A percentile compares a stretch with the other conserved stretches of the same genome.
These are phyloP conservation scores for Populus tremula DNA, from an alignment of 345 rosid species.

Conservation along the genomic window DNA sequence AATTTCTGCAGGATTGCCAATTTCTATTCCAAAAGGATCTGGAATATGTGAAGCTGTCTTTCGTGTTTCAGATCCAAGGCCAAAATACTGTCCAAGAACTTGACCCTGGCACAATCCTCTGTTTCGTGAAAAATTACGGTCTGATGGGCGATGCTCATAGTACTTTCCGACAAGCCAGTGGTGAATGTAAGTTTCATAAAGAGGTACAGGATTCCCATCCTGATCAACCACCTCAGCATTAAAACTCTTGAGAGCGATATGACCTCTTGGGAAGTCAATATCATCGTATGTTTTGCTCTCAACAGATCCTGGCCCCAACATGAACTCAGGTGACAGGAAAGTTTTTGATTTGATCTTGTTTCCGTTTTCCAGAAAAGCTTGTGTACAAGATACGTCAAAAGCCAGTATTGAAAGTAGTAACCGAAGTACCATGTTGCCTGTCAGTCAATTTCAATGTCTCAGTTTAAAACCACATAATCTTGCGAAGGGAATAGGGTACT, in stretches of 20 bases:
- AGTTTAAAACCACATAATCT: background rate
- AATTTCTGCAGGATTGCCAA: slow-evolving; percentile 58
- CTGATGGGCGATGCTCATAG: slow-evolving; percentile 28
- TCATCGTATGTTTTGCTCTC: slow-evolving; percentile 39
- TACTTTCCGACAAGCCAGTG: slow-evolving; percentile 70
- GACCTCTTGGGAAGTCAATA: slow-evolving; percentile 80
- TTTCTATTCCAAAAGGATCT: slow-evolving; percentile 75
- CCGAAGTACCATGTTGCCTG: slow-evolving; percentile 7
- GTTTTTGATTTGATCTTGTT: slow-evolving; percentile 40
- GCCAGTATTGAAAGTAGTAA: background rate
- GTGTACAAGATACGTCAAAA: background rate
- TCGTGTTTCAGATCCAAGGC: slow-evolving; percentile 89
- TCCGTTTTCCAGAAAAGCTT: slow-evolving; percentile 25
- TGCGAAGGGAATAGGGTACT: background rate
- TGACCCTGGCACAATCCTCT: slow-evolving; percentile 60
- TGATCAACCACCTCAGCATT: slow-evolving; percentile 67
- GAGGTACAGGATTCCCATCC: slow-evolving; percentile 59
- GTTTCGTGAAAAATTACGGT: slow-evolving; percentile 34
- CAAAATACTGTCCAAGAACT: slow-evolving; percentile 54
- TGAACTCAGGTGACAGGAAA: slow-evolving; percentile 64
- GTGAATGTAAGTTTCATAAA: slow-evolving; percentile 80
- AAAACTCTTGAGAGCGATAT: slow-evolving; percentile 68
- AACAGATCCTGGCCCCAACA: slow-evolving; percentile 74
- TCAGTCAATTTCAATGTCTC: background rate
- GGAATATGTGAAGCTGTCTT: slow-evolving; percentile 60